A percentile compares a stretch with the other conserved stretches of the same genome.
Evolutionary conservation across 2,329 filamentous ascomycete species (phyloP).

Genomic region (Microcyclospora pomicola): DNA sequence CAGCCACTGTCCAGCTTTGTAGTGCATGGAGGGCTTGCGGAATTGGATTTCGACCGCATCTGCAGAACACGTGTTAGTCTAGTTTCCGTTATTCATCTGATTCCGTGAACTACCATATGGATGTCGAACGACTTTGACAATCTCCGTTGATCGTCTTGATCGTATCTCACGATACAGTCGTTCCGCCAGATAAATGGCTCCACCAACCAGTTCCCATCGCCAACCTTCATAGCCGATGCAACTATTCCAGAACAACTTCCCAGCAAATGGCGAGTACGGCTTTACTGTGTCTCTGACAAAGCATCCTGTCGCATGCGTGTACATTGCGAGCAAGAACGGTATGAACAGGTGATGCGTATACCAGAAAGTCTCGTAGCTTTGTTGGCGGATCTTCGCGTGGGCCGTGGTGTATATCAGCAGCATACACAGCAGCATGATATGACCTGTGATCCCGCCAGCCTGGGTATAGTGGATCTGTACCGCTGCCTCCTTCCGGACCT

Average conservation of each 20-base stretch:
- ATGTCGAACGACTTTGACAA: slow-evolving; percentile 87
- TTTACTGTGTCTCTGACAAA: slow-evolving; percentile 75
- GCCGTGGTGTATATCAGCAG: slow-evolving; percentile 94
- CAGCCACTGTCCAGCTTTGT: slow-evolving; percentile 97
- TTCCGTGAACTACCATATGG: slow-evolving; percentile 57
- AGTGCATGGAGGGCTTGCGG: slow-evolving; percentile 87
- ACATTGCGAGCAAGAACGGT: slow-evolving; percentile 82
- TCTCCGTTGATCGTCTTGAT: slow-evolving; percentile 68
- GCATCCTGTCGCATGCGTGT: slow-evolving; percentile 90
- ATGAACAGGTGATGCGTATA: slow-evolving; percentile 99
- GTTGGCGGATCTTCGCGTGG: slow-evolving; percentile 84
- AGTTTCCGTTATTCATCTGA: background rate
- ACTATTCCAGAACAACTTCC: slow-evolving; percentile 70
- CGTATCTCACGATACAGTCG: slow-evolving; percentile 85
- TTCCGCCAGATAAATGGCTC: slow-evolving; percentile 73
- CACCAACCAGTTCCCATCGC: slow-evolving; percentile 88
- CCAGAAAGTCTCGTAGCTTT: slow-evolving; percentile 98
- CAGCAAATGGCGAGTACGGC: slow-evolving; percentile 71
- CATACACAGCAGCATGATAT: slow-evolving; percentile 99
- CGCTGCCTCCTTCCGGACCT: slow-evolving; percentile 67
- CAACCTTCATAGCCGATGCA: slow-evolving; percentile 93
- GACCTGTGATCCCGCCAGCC: slow-evolving; percentile 82
- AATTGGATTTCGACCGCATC: slow-evolving; percentile 97
- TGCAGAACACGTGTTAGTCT: slow-evolving; percentile 26
- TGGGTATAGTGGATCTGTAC: slow-evolving; percentile 85